A percentile compares a stretch with the other conserved stretches of the same genome.
These are phyloP conservation scores for Neofusicoccum umdonicola DNA, from an alignment of 2,329 filamentous ascomycete species.

Conservation along the genomic window DNA sequence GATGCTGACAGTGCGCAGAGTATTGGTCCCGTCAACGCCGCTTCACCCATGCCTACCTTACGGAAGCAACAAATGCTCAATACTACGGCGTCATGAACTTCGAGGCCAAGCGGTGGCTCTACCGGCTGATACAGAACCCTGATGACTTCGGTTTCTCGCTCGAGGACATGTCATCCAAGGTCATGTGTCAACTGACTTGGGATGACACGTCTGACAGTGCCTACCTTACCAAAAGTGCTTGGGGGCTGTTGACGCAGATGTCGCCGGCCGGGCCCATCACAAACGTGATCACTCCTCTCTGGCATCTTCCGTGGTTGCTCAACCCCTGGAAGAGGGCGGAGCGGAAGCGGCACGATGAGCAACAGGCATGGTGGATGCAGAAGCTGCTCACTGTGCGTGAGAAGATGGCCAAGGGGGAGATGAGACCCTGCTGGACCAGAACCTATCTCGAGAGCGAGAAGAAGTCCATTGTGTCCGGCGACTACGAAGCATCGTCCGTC, in stretches of 20 bases:
- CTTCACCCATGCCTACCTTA: conserved; percentile 53
- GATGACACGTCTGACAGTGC: conserved; percentile 51
- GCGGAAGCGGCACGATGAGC: conserved; percentile 52
- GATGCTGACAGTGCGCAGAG: conserved; percentile 31
- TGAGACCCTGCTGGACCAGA: conserved; percentile 42
- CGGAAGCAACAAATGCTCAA: conserved; percentile 43
- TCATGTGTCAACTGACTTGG: conserved; percentile 56
- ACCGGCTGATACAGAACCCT: conserved; percentile 48
- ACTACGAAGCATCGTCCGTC: conserved; percentile 39
- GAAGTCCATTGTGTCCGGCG: conserved; percentile 32
- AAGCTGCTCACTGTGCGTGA: conserved; percentile 39
- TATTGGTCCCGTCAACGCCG: conserved; percentile 57
- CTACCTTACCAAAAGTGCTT: conserved; percentile 51
- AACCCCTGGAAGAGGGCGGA: conserved; percentile 57
- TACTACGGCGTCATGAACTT: conserved; percentile 52
- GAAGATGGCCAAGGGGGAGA: conserved; percentile 42
- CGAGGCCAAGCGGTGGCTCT: conserved; percentile 55
- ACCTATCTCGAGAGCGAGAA: conserved; percentile 44
- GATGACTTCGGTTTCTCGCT: conserved; percentile 52
- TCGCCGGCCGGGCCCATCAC: conserved; percentile 58
- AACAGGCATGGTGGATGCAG: conserved; percentile 54
- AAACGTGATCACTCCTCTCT: conserved; percentile 56
- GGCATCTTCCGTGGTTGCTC: conserved; percentile 50
- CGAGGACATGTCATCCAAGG: conserved; percentile 58
- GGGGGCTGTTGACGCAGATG: conserved; percentile 58